Conservation (phyloP, 116 monocot genomes). For the Trichopus zeylanicus region DNA sequence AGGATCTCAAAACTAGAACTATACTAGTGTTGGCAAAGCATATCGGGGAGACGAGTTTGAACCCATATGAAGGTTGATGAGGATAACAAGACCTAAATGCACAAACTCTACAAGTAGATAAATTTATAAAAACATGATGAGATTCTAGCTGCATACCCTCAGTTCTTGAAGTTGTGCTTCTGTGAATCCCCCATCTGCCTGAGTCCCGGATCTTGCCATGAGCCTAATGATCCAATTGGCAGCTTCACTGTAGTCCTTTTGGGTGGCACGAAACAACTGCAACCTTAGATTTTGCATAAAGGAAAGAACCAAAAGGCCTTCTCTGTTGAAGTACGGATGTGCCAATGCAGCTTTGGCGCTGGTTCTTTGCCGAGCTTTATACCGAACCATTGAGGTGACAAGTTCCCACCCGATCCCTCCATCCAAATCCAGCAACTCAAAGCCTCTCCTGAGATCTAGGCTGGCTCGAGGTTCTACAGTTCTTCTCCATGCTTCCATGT, state of each 20-base stretch:
- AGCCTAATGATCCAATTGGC: slow-evolving; percentile 69
- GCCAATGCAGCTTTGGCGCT: slow-evolving; percentile 82
- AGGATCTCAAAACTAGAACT: too few species aligned
- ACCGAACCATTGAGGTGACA: slow-evolving; percentile 83
- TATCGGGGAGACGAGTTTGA: too few species aligned
- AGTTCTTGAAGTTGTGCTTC: slow-evolving; percentile 87
- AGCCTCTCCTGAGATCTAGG: slow-evolving; percentile 62
- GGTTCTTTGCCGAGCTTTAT: slow-evolving; percentile 82
- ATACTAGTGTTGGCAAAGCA: too few species aligned
- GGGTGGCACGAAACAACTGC: slow-evolving; percentile 78
- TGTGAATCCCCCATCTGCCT: slow-evolving; percentile 74
- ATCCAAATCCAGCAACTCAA: slow-evolving; percentile 76
- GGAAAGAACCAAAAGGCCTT: slow-evolving; percentile 75
- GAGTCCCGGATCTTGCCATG: slow-evolving; percentile 84
- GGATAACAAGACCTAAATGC: too few species aligned
- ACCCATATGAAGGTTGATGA: too few species aligned
- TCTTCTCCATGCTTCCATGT: slow-evolving; percentile 66
- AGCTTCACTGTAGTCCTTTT: slow-evolving; percentile 88
- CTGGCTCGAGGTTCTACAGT: slow-evolving; percentile 74
- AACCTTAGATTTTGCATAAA: slow-evolving; percentile 83
- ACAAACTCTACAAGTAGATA: too few species aligned
- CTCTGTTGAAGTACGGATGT: slow-evolving; percentile 86
- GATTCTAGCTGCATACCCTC: slow-evolving; percentile 46
- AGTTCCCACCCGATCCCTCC: slow-evolving; percentile 91
- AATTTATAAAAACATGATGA: too few species aligned